Evolutionary conservation across 768 basidiomycete species (phyloP).

Genomic region (Flagelloscypha sp.): DNA sequence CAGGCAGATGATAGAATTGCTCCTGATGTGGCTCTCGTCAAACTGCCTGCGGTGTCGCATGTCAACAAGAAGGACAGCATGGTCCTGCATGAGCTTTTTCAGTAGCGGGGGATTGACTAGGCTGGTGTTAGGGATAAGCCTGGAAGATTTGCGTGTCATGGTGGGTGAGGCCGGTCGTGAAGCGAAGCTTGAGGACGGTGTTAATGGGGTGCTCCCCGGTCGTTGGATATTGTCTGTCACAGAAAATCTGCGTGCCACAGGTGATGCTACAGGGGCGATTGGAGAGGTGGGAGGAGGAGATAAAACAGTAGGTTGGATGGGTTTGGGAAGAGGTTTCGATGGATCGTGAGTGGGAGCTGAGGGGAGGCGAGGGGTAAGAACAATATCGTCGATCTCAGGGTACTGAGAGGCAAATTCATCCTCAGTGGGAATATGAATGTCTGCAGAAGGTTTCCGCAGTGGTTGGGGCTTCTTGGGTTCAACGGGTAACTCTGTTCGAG

Average conservation of each 20-base stretch:
- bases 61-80: constrained; percentile 72
- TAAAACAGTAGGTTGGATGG: background rate
- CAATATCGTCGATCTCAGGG: too few species aligned
- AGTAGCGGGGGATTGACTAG: constrained; percentile 42
- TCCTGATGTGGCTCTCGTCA: constrained; percentile 62
- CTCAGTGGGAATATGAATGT: too few species aligned
- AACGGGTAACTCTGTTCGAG: too few species aligned
- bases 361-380: too few species aligned
- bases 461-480: too few species aligned
- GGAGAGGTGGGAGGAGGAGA: too few species aligned
- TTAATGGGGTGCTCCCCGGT: constrained; percentile 65
- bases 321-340: constrained; percentile 3
- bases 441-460: too few species aligned
- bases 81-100: constrained; percentile 44
- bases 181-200: constrained; percentile 47
- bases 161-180: constrained; percentile 60
- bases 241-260: constrained; percentile 23
- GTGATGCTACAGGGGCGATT: constrained; percentile 1
- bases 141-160: constrained; percentile 35
- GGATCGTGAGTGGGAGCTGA: background rate
- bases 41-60: constrained; percentile 75
- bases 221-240: constrained; percentile 44
- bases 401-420: too few species aligned
- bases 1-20: constrained; percentile 67
- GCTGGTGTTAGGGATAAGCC: constrained; percentile 24